These are phyloP conservation scores for Nakazawaea ishiwadae DNA, from an alignment of 805 yeast genomes.

Conservation along the genomic window DNA sequence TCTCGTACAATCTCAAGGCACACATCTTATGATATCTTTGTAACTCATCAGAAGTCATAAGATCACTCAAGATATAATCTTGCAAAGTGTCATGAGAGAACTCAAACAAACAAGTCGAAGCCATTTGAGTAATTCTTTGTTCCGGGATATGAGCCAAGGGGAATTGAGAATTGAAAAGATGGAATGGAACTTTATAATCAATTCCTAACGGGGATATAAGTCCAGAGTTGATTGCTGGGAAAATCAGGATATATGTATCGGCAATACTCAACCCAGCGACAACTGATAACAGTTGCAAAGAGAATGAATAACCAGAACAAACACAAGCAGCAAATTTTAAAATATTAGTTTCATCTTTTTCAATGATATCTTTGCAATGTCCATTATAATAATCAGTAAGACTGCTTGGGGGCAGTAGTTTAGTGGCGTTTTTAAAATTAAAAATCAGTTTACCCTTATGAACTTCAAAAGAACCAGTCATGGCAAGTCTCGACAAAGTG, in stretches of 20 bases:
- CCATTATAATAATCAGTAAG: constrained; percentile 17
- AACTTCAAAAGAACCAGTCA: constrained; percentile 2
- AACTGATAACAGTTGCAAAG: constrained; percentile 31
- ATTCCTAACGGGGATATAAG: constrained; percentile 34
- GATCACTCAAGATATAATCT: constrained; percentile 24
- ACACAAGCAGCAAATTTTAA: constrained; percentile 40
- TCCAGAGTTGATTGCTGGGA: constrained; percentile 27
- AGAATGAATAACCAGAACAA: constrained; percentile 31
- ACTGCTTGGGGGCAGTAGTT: not conserved
- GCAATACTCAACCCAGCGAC: constrained; percentile 31
- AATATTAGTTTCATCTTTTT: constrained; percentile 16
- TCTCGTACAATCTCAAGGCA: constrained; percentile 36
- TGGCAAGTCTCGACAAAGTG: not conserved
- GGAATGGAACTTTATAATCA: constrained; percentile 44
- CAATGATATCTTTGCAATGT: constrained; percentile 20
- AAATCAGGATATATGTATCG: constrained; percentile 28
- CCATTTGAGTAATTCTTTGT: constrained; percentile 27
- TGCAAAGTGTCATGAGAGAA: constrained; percentile 39
- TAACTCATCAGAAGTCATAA: constrained; percentile 24
- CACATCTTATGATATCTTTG: constrained; percentile 31
- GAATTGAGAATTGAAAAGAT: constrained; percentile 22
- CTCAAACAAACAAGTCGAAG: constrained; percentile 30
- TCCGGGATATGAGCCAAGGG: constrained; percentile 26
- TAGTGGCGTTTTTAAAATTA: not conserved
- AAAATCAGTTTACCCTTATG: not conserved